A percentile compares a stretch with the other conserved stretches of the same genome.
Conservation (phyloP, 805 yeast species). For the Yarrowia phangngaensis region DNA sequence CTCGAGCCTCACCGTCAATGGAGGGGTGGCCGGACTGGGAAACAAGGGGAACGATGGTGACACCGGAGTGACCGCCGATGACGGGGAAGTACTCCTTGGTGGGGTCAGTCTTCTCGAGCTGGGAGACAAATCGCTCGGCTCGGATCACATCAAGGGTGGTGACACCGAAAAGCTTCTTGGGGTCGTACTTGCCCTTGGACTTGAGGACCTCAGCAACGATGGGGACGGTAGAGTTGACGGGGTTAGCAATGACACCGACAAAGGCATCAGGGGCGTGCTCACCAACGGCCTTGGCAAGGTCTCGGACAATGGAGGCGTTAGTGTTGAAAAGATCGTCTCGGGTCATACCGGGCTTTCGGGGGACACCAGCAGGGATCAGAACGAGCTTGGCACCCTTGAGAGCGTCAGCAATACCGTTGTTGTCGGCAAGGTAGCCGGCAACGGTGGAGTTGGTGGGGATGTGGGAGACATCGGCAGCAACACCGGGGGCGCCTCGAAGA, state of each 20-base stretch:
- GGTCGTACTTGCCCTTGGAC: slow-evolving; percentile 62
- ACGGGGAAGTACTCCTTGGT: slow-evolving; percentile 66
- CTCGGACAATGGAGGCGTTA: slow-evolving; percentile 75
- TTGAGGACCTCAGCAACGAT: slow-evolving; percentile 77
- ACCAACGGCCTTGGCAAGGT: slow-evolving; percentile 72
- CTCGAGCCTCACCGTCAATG: slow-evolving; percentile 42
- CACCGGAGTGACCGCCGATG: slow-evolving; percentile 94
- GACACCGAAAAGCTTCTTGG: slow-evolving; percentile 76
- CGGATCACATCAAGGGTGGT: slow-evolving; percentile 85
- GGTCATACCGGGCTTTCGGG: slow-evolving; percentile 93
- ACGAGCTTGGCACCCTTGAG: slow-evolving; percentile 78
- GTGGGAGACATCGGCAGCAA: slow-evolving; percentile 83
- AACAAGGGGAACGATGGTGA: slow-evolving; percentile 84
- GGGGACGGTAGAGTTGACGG: slow-evolving; percentile 91
- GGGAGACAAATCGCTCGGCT: slow-evolving; percentile 62
- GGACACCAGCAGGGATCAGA: slow-evolving; percentile 87
- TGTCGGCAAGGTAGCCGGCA: slow-evolving; percentile 57
- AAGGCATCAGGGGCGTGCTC: slow-evolving; percentile 67
- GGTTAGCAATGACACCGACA: slow-evolving; percentile 82
- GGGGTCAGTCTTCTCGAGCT: slow-evolving; percentile 26
- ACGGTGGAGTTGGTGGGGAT: slow-evolving; percentile 66
- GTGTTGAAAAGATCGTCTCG: slow-evolving; percentile 83
- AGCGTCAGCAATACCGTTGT: slow-evolving; percentile 64
- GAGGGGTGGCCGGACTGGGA: slow-evolving; percentile 44
- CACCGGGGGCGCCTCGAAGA: slow-evolving; percentile 81